Conservation (phyloP, 1,284 basidiomycete genomes). For the Trichosporon faecale region DNA sequence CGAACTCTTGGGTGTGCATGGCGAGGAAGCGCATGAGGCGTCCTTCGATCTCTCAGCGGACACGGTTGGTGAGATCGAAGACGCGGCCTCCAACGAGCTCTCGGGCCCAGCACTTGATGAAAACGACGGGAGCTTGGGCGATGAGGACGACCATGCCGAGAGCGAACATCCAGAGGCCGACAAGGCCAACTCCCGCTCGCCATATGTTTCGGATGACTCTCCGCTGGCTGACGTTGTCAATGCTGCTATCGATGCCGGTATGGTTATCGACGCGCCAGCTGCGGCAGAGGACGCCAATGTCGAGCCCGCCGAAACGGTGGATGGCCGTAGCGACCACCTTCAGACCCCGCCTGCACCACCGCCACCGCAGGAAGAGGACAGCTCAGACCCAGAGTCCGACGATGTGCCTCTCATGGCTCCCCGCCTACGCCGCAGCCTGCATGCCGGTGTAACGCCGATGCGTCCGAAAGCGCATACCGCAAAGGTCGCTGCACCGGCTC, state of each 20-base stretch:
- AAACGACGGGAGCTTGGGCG: not conserved
- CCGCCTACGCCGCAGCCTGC: not conserved
- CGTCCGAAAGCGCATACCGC: not conserved
- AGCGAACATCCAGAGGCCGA: not conserved
- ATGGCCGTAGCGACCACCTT: not conserved
- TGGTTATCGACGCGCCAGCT: conserved; percentile 12
- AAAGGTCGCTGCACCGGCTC: not conserved
- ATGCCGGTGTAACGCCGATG: not conserved
- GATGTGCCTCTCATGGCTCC: not conserved
- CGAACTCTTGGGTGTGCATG: not conserved
- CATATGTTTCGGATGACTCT: not conserved
- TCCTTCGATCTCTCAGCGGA: not conserved
- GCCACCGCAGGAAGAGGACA: not conserved
- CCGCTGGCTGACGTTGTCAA: conserved; percentile 15
- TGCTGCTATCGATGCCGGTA: conserved; percentile 14
- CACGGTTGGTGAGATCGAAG: not conserved
- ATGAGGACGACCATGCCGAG: not conserved
- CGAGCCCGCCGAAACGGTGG: not conserved
- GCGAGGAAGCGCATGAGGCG: not conserved
- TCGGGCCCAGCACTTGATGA: not conserved
- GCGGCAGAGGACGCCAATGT: not conserved
- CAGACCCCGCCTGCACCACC: not conserved
- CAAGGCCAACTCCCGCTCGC: not conserved
- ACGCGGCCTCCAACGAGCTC: not conserved
- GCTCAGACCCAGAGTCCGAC: not conserved